Conservation (phyloP, 2,329 filamentous ascomycete genomes). For the Talaromyces atroroseus region DNA sequence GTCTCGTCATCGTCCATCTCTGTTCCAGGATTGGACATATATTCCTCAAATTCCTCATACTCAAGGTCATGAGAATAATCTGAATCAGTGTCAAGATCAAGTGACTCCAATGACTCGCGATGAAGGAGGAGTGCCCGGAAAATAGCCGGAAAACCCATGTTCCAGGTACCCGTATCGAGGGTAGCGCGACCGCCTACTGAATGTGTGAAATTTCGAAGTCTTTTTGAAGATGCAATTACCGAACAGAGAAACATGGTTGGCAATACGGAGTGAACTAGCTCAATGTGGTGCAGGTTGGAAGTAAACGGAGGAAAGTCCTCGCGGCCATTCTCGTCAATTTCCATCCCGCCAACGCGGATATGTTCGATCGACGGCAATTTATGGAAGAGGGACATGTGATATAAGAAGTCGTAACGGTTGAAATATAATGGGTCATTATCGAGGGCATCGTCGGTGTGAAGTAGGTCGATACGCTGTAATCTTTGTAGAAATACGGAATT, state of each 20-base stretch:
- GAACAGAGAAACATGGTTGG: constrained; percentile 14
- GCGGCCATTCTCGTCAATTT: constrained; percentile 12
- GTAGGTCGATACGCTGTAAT: constrained; percentile 10
- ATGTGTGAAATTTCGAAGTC: constrained; percentile 8
- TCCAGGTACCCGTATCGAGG: constrained; percentile 9
- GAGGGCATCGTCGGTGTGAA: constrained; percentile 12
- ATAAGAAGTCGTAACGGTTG: constrained; percentile 13
- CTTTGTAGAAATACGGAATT: constrained; percentile 2
- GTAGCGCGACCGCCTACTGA: constrained; percentile 12
- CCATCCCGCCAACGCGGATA: constrained; percentile 12
- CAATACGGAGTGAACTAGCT: constrained; percentile 11
- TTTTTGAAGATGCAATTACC: constrained; percentile 10
- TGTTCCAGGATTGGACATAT: neutral
- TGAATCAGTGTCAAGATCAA: constrained; percentile 12
- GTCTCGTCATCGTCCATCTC: neutral
- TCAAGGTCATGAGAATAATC: constrained; percentile 10
- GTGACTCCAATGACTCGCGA: constrained; percentile 10
- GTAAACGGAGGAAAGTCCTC: constrained; percentile 12
- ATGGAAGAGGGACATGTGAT: constrained; percentile 13
- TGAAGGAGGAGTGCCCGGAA: constrained; percentile 11
- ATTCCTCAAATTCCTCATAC: constrained; percentile 12
- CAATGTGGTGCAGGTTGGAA: constrained; percentile 9
- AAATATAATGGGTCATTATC: constrained; percentile 12
- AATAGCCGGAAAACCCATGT: constrained; percentile 13
- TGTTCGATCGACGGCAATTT: constrained; percentile 11